Evolutionary conservation across 2,329 filamentous ascomycete genomes (phyloP).

Genomic region (Alternaria infectoria): DNA sequence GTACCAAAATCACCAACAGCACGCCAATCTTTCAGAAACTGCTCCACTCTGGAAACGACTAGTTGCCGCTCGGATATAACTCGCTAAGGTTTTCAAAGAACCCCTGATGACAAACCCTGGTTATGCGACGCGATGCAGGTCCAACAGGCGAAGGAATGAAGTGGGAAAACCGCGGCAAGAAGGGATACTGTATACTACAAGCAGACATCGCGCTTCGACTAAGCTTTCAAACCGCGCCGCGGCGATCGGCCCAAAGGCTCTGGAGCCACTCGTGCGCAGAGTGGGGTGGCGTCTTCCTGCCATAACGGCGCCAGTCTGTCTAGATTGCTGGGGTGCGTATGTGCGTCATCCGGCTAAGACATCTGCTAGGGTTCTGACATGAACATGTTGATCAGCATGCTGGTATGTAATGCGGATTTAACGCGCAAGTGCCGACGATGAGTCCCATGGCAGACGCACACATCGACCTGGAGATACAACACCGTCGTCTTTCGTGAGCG

Average conservation of each 20-base stretch:
- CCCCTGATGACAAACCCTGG: conserved; percentile 10
- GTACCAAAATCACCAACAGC: not conserved
- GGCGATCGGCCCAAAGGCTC: not conserved
- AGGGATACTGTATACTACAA: not conserved
- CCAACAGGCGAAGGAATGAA: not conserved
- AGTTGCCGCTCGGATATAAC: conserved; percentile 19
- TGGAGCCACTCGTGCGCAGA: not conserved
- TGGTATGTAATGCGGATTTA: not conserved
- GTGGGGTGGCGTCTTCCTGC: conserved; percentile 6
- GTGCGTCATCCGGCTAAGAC: conserved; percentile 9
- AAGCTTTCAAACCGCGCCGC: not conserved
- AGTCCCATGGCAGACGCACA: not conserved
- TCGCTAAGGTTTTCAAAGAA: conserved; percentile 9
- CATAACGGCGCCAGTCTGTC: conserved; percentile 1
- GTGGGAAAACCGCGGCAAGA: not conserved
- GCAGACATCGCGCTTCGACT: not conserved
- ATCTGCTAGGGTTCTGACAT: not conserved
- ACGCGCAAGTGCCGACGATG: not conserved
- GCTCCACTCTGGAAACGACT: not conserved
- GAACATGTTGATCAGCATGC: not conserved
- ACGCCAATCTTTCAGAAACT: conserved; percentile 3
- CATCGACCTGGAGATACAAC: not conserved
- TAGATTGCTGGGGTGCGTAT: not conserved
- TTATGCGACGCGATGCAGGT: not conserved
- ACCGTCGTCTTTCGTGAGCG: not conserved